Conservation (phyloP, 768 basidiomycete genomes). For the Trametes cinnabarina region DNA sequence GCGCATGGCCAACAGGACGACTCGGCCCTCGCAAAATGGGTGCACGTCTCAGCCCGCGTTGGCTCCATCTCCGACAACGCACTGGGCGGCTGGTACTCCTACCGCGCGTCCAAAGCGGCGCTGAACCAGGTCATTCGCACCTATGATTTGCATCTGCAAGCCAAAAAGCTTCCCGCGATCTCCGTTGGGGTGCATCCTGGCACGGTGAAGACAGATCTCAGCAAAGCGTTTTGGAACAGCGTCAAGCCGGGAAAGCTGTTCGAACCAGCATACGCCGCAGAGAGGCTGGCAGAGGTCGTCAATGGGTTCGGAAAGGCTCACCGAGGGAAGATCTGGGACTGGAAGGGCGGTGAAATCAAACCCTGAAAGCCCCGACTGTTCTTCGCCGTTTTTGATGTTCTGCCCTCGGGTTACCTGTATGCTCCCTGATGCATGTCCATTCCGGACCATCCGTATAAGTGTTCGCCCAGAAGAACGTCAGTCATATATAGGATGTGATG, state of each 20-base stretch:
- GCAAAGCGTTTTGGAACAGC: constrained; percentile 50
- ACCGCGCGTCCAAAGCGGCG: constrained; percentile 60
- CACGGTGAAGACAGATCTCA: constrained; percentile 59
- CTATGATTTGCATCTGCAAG: constrained; percentile 52
- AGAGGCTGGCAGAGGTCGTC: constrained; percentile 46
- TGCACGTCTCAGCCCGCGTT: constrained; percentile 57
- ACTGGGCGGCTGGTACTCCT: constrained; percentile 62
- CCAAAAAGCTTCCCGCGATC: constrained; percentile 47
- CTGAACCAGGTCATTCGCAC: constrained; percentile 63
- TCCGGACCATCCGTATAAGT: not conserved
- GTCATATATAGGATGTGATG: too few species aligned
- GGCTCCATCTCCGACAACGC: constrained; percentile 59
- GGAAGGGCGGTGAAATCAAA: constrained; percentile 50
- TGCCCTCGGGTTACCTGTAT: not conserved
- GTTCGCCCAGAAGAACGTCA: too few species aligned
- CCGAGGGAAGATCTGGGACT: constrained; percentile 57
- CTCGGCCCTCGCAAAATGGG: constrained; percentile 48
- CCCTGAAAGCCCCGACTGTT: constrained; percentile 20
- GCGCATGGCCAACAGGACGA: not conserved
- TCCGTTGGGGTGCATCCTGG: constrained; percentile 59
- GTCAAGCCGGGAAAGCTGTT: constrained; percentile 40
- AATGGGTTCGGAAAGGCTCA: constrained; percentile 37
- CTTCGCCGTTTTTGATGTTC: not conserved
- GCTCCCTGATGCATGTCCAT: not conserved
- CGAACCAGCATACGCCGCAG: constrained; percentile 50